Conservation (phyloP, 257 asterid species). For the Anisodus acutangulus region DNA sequence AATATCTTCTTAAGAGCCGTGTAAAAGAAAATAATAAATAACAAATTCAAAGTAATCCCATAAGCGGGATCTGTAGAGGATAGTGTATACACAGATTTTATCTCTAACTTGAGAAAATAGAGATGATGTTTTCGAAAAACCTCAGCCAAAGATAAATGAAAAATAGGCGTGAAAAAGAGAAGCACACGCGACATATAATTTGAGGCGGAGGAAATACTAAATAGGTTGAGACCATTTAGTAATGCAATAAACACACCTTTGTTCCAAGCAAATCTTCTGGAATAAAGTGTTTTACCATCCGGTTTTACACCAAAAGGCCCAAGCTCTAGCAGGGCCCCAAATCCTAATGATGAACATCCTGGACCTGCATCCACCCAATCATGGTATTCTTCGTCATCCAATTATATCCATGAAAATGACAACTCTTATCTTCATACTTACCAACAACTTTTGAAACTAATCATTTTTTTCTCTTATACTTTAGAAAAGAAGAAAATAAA, state of each 20-base stretch:
- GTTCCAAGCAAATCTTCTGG: conserved; percentile 49
- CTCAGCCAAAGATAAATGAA: no score
- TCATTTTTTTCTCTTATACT: background rate
- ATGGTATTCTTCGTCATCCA: background rate
- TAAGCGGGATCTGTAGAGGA: no score
- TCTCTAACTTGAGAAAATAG: no score
- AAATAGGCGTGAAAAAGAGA: no score
- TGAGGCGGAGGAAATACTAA: no score
- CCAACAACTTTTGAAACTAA: background rate
- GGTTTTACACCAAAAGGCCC: conserved; percentile 53
- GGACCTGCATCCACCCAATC: conserved; percentile 41
- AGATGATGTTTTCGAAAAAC: no score
- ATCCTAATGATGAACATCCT: conserved; percentile 55
- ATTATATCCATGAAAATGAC: background rate
- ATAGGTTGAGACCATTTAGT: no score
- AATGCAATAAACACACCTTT: conserved; percentile 34
- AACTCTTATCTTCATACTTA: background rate
- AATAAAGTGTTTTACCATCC: conserved; percentile 49
- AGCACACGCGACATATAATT: no score
- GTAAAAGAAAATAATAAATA: no score
- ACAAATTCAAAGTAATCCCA: no score
- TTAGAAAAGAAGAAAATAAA: background rate
- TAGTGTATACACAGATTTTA: no score
- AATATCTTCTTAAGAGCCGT: no score
- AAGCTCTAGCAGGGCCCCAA: conserved; percentile 49